These are phyloP conservation scores for Phytopythium kandeliae DNA, from an alignment of 352 stramenopile genomes.

Conservation along the genomic window DNA sequence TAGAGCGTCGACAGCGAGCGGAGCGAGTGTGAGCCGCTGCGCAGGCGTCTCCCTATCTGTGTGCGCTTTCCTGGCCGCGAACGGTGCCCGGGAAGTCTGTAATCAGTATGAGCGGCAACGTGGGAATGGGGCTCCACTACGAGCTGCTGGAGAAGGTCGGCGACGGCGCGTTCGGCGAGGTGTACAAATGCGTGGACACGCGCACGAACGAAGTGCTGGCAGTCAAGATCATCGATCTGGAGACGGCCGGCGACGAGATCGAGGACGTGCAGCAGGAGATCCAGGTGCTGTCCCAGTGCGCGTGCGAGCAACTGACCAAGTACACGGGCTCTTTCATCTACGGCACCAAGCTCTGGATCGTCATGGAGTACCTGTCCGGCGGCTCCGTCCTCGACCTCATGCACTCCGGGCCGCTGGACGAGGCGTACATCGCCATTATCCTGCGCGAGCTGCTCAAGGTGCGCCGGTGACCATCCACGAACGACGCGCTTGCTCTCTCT, in stretches of 20 bases:
- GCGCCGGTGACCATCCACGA: no score
- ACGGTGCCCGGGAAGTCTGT: not conserved
- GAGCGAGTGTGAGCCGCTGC: no score
- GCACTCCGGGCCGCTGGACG: conserved; percentile 63
- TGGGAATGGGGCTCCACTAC: conserved; percentile 56
- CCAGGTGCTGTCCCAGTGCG: conserved; percentile 83
- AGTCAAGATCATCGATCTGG: conserved; percentile 84
- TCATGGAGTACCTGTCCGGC: conserved; percentile 93
- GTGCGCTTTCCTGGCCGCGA: not conserved
- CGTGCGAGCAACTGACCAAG: conserved; percentile 86
- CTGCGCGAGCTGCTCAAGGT: conserved; percentile 65
- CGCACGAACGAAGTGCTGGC: conserved; percentile 68
- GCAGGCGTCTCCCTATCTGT: not conserved
- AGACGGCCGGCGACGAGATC: conserved; percentile 80
- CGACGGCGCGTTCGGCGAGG: conserved; percentile 75
- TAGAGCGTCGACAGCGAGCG: no score
- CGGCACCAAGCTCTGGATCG: conserved; percentile 86
- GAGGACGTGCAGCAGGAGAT: conserved; percentile 91
- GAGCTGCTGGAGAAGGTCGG: conserved; percentile 80
- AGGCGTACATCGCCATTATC: conserved; percentile 82
- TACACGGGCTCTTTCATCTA: conserved; percentile 87
- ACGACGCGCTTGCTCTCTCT: no score
- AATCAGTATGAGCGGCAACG: conserved; percentile 32
- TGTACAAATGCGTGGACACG: conserved; percentile 69
- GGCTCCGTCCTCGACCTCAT: conserved; percentile 90